Conservation (phyloP, 495 filamentous ascomycete genomes). For the Tuber indicum region DNA sequence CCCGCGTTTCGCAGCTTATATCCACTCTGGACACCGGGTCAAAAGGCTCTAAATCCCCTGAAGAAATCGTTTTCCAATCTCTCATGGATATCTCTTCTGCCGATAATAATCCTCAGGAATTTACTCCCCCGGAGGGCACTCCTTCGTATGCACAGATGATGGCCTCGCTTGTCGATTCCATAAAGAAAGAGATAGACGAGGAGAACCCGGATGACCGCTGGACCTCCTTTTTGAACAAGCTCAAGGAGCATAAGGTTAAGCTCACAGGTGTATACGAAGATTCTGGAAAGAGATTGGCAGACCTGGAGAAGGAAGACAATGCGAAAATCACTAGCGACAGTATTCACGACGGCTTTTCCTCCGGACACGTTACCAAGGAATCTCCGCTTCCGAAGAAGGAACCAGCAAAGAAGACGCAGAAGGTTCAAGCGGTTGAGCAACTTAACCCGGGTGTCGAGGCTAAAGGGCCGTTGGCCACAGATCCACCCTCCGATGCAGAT, state of each 20-base stretch:
- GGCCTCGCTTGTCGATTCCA: slow-evolving; percentile 81
- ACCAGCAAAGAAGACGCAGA: slow-evolving; percentile 42
- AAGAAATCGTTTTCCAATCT: slow-evolving; percentile 75
- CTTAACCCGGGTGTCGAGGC: slow-evolving; percentile 59
- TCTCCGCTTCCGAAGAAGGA: slow-evolving; percentile 44
- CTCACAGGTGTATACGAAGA: slow-evolving; percentile 71
- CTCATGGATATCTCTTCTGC: slow-evolving; percentile 70
- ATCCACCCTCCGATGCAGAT: slow-evolving; percentile 53
- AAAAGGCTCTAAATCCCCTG: slow-evolving; percentile 55
- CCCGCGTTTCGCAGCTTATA: slow-evolving; percentile 73
- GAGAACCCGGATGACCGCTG: slow-evolving; percentile 56
- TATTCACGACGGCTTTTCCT: slow-evolving; percentile 88
- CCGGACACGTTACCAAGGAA: slow-evolving; percentile 65
- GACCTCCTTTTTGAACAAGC: slow-evolving; percentile 64
- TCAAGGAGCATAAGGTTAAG: slow-evolving; percentile 67
- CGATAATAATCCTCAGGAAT: slow-evolving; percentile 59
- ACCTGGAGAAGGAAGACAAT: slow-evolving; percentile 79
- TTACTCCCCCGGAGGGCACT: slow-evolving; percentile 61
- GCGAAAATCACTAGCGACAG: slow-evolving; percentile 90
- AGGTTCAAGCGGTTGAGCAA: slow-evolving; percentile 60
- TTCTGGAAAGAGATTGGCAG: slow-evolving; percentile 61
- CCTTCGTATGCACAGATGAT: slow-evolving; percentile 95
- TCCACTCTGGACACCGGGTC: slow-evolving; percentile 52
- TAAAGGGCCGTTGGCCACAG: slow-evolving; percentile 3
- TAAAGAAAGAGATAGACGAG: slow-evolving; percentile 80